These are phyloP conservation scores for Ceratocystis destructans DNA, from an alignment of 2,329 filamentous ascomycete genomes.

Conservation along the genomic window DNA sequence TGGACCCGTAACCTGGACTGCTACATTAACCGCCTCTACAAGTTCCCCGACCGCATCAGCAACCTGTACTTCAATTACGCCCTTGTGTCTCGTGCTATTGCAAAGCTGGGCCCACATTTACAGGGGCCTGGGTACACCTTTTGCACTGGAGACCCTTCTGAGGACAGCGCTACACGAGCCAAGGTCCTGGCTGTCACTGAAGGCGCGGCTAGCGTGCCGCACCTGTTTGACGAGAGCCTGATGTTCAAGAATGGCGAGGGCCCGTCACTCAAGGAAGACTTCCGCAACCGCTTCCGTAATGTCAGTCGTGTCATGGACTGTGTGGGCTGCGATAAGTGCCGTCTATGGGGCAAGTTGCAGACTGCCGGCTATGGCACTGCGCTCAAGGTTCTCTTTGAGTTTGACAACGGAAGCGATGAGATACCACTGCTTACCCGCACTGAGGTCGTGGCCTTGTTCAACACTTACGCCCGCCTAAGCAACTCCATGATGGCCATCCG, in stretches of 20 bases:
- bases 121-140: slow-evolving; percentile 62
- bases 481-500: slow-evolving; percentile 63
- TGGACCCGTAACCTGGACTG: slow-evolving; percentile 87
- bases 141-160: slow-evolving; percentile 69
- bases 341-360: slow-evolving; percentile 94
- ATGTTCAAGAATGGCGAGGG: slow-evolving; percentile 79
- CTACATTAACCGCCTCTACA: slow-evolving; percentile 75
- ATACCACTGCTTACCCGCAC: slow-evolving; percentile 66
- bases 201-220: slow-evolving; percentile 51
- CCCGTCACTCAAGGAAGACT: slow-evolving; percentile 82
- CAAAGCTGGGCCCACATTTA: slow-evolving; percentile 75
- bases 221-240: slow-evolving; percentile 85
- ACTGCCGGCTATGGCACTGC: slow-evolving; percentile 90
- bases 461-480: slow-evolving; percentile 79
- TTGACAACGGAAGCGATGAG: slow-evolving; percentile 54
- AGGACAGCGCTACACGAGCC: slow-evolving; percentile 65
- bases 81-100: slow-evolving; percentile 77
- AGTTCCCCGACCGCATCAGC: slow-evolving; percentile 77
- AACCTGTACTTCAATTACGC: slow-evolving; percentile 99
- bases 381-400: slow-evolving; percentile 91
- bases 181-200: slow-evolving; percentile 68
- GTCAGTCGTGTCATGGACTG: slow-evolving; percentile 97
- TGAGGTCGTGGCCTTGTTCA: slow-evolving; percentile 86
- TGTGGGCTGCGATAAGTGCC: slow-evolving; percentile 95
- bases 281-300: slow-evolving; percentile 92